Percentiles rank a stretch among this genome's conserved stretches.
phyloP scores from a whole-genome alignment of 2,329 filamentous ascomycete genomes.

The Paramyrothecium sp. region DNA sequence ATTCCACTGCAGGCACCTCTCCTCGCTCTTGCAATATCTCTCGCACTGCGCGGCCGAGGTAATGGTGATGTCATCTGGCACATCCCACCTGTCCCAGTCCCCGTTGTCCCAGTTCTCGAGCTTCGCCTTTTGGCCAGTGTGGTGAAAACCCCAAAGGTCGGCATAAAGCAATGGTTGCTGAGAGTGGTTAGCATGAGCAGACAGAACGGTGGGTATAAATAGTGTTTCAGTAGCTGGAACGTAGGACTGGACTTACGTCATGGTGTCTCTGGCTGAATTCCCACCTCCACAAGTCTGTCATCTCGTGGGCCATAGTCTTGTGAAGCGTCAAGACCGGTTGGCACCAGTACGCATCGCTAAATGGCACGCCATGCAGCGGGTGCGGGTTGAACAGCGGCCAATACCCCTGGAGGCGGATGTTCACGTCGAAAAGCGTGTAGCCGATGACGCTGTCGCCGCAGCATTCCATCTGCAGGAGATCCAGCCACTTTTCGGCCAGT shows the following conservation, averaged over 20 bases:
- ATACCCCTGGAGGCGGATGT: constrained; percentile 42
- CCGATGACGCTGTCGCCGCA: constrained; percentile 53
- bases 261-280: constrained; percentile 28
- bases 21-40: constrained; percentile 21
- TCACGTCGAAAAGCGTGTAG: constrained; percentile 41
- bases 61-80: constrained; percentile 19
- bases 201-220: neutral
- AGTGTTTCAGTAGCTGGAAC: neutral
- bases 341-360: constrained; percentile 46
- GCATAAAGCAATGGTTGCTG: constrained; percentile 34
- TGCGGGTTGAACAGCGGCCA: constrained; percentile 52
- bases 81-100: constrained; percentile 26
- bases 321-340: constrained; percentile 49
- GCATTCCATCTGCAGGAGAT: constrained; percentile 43
- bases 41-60: constrained; percentile 23
- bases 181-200: constrained; percentile 10
- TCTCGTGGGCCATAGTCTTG: constrained; percentile 44
- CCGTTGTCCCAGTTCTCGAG: constrained; percentile 29
- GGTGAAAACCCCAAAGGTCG: constrained; percentile 35
- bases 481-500: constrained; percentile 37
- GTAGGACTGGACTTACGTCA: constrained; percentile 23
- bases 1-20: constrained; percentile 26
- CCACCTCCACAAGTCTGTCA: constrained; percentile 48
- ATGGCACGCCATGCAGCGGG: constrained; percentile 47
- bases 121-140: constrained; percentile 21